Conservation (phyloP, 2,329 filamentous ascomycete species). For the Helotiales sp. region DNA sequence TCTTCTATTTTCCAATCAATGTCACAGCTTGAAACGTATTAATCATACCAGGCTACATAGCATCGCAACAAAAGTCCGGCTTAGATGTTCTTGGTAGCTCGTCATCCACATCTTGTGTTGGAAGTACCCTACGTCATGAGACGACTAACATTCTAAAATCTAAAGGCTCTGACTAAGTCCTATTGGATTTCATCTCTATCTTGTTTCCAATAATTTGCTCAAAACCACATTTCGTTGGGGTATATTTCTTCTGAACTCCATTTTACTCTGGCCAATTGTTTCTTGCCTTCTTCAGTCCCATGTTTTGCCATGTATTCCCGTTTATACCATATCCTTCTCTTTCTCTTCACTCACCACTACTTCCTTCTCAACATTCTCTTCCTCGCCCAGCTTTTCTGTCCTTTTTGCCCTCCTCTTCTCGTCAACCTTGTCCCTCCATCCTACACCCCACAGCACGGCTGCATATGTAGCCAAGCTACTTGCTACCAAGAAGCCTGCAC, state of each 20-base stretch:
- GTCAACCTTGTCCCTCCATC: slow-evolving; percentile 55
- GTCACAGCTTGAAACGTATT: no score
- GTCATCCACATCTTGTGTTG: no score
- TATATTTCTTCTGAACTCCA: not conserved
- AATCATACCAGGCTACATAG: no score
- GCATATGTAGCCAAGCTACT: slow-evolving; percentile 32
- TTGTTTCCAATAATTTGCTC: no score
- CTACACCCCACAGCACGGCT: slow-evolving; percentile 37
- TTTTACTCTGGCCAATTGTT: not conserved
- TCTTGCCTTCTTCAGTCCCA: not conserved
- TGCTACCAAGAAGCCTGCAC: slow-evolving; percentile 58
- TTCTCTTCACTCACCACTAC: slow-evolving; percentile 17
- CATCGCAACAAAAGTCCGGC: no score
- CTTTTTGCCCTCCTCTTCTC: slow-evolving; percentile 49
- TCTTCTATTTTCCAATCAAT: not conserved
- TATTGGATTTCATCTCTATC: no score
- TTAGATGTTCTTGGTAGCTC: no score
- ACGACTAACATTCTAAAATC: no score
- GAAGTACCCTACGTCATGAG: no score
- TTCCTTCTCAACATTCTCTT: slow-evolving; percentile 4
- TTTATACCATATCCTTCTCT: slow-evolving; percentile 27
- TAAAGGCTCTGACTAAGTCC: no score
- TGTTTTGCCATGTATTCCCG: not conserved
- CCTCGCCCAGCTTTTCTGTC: slow-evolving; percentile 27
- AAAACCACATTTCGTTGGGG: not conserved